Percentiles rank a stretch among this genome's conserved stretches.
Conservation (phyloP, 345 rosid genomes). For the Rhodamnia rubescens region DNA sequence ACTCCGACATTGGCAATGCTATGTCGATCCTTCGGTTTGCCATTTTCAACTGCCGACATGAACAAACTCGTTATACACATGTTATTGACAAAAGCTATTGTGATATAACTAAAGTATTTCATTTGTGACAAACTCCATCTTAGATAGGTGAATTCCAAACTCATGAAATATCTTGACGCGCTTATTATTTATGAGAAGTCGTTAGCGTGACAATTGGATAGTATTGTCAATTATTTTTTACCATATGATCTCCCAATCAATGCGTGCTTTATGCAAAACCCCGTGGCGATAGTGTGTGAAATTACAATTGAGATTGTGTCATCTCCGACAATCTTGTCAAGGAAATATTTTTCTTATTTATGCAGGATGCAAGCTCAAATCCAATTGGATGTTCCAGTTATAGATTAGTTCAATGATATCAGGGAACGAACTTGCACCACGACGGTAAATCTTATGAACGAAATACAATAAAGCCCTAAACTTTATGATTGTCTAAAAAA, state of each 20-base stretch:
- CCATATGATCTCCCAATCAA: no score
- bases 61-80: background rate
- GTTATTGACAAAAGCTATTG: background rate
- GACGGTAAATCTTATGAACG: background rate
- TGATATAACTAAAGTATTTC: background rate
- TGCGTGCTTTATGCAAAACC: no score
- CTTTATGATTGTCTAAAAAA: background rate
- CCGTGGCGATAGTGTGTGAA: no score
- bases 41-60: background rate
- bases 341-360: no score
- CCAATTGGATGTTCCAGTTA: background rate
- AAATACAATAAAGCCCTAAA: background rate
- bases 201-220: no score
- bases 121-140: background rate
- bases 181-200: no score
- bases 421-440: background rate
- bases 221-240: no score
- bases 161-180: background rate
- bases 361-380: background rate
- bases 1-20: background rate
- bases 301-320: no score
- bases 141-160: background rate
- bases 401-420: background rate
- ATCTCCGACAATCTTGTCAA: no score
- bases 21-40: background rate